Base-by-base conservation (phyloP, 805 yeast genomes). In the Myxozyma neglecta region DNA sequence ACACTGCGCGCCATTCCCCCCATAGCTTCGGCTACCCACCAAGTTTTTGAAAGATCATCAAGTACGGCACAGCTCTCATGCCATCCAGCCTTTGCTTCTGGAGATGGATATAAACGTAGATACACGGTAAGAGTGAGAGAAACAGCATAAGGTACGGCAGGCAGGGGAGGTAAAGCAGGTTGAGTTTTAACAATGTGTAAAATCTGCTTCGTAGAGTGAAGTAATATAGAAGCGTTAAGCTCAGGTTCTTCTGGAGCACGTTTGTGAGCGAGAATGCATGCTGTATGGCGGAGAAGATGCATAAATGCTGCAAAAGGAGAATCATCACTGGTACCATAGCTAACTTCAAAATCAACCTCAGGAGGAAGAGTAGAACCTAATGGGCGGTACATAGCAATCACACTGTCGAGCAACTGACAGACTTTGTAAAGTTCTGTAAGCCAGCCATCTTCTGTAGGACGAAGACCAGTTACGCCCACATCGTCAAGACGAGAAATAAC, bases 381-480 rank as follows among this genome's bases (percentile, higher is more conserved):
- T 5, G 81, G 81, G 46, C 78, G 76, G 68, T 77, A 77, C 56
- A 76, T 68, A 45, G 73, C 69, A 32, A 77, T 68, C 54, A 78
- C 79, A 44, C 72, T 68, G 60, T 78, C 81, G 51, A 77, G 68
- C 29, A 71, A 63, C 20, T 64, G 47, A 36, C 75, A 73, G 16
- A 72, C 71, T 44, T 71, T 70, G 40, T 76, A 74, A 20, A 79
- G 65, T 3, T 72, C 69, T 16, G 71, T 63, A 35, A 78, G 65
- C 56, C 69, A 66, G 24, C 72, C 71, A 39, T 73, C 73, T 42
- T 70, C 73, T 6, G 40, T 16, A 11, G 50, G 37, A 11, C 56
- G 62, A 6, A 78, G 73, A 5, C 72, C 68, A 6, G 56, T 67
- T 34, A 76, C 66, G 53, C 78, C 77, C 39, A 77, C 76, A 61